Conservation (phyloP, 2,329 filamentous ascomycete genomes). For the Metarhizium guizhouense region DNA sequence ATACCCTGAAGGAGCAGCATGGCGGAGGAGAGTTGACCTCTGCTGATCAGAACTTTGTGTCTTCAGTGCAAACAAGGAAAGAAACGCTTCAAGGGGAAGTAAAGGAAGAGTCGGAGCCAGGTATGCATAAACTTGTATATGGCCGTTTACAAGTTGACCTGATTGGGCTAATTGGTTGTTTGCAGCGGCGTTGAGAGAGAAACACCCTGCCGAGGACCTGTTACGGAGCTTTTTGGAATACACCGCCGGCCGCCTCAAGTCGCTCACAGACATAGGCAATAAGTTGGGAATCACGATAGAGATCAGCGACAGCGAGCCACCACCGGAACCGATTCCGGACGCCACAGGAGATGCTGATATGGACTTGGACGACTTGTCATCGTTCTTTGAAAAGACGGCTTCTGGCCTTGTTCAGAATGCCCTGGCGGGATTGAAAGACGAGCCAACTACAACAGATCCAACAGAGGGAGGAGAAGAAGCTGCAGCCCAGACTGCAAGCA, state of each 20-base stretch:
- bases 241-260: slow-evolving; percentile 23
- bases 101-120: slow-evolving; percentile 12
- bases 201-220: slow-evolving; percentile 31
- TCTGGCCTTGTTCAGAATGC: slow-evolving; percentile 31
- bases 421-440: slow-evolving; percentile 27
- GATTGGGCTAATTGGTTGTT: background rate
- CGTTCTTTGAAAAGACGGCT: slow-evolving; percentile 33
- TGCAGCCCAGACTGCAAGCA: slow-evolving; percentile 15
- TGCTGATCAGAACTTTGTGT: slow-evolving; percentile 25
- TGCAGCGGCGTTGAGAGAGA: slow-evolving; percentile 23
- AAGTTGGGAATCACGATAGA: slow-evolving; percentile 27
- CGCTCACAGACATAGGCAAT: slow-evolving; percentile 23
- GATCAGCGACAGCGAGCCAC: slow-evolving; percentile 16
- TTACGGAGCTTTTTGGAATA: slow-evolving; percentile 24
- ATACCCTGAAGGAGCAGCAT: slow-evolving; percentile 28
- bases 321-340: slow-evolving; percentile 17
- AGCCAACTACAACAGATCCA: slow-evolving; percentile 7
- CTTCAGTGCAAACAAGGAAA: slow-evolving; percentile 23
- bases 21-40: slow-evolving; percentile 22
- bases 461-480: slow-evolving; percentile 16
- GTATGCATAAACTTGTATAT: background rate
- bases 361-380: slow-evolving; percentile 31
- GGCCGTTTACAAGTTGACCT: slow-evolving; percentile 4
- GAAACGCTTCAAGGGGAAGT: slow-evolving; percentile 21
- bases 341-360: slow-evolving; percentile 20